These are phyloP conservation scores for Lanzia echinophila DNA, from an alignment of 2,329 filamentous ascomycete species.

Conservation along the genomic window DNA sequence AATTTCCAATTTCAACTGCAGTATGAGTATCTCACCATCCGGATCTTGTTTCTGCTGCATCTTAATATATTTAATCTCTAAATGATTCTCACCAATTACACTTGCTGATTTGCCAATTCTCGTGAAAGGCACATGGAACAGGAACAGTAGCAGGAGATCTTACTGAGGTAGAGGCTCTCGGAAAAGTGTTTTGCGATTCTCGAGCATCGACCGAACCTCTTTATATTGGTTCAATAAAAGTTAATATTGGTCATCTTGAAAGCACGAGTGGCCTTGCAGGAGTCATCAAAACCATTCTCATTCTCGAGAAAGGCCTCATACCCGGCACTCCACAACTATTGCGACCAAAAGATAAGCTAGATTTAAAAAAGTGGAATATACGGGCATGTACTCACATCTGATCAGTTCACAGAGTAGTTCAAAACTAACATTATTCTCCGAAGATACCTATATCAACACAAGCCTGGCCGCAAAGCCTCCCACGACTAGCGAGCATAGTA, in stretches of 20 bases:
- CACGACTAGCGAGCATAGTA: neutral
- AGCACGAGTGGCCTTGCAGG: constrained; percentile 33
- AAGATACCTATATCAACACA: neutral
- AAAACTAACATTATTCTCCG: too few species aligned
- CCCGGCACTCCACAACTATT: constrained; percentile 14
- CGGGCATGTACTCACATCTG: neutral
- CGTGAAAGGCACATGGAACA: constrained; percentile 15
- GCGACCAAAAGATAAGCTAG: constrained; percentile 7
- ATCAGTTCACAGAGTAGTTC: too few species aligned
- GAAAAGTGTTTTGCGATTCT: constrained; percentile 21
- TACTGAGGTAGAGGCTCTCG: constrained; percentile 16
- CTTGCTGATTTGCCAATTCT: too few species aligned
- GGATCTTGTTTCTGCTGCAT: too few species aligned
- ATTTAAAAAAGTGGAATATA: neutral
- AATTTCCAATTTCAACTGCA: too few species aligned
- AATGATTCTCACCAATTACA: too few species aligned
- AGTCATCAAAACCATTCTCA: constrained; percentile 39
- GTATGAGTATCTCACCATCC: too few species aligned
- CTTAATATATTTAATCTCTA: too few species aligned
- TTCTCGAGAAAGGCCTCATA: constrained; percentile 22
- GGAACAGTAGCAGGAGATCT: constrained; percentile 5
- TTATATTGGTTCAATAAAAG: constrained; percentile 25
- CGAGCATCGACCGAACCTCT: constrained; percentile 11
- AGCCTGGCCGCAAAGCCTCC: neutral
- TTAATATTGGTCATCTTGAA: constrained; percentile 39